These are phyloP conservation scores for Citrullus mucosospermus DNA, from an alignment of 306 rosid species.

Conservation along the genomic window DNA sequence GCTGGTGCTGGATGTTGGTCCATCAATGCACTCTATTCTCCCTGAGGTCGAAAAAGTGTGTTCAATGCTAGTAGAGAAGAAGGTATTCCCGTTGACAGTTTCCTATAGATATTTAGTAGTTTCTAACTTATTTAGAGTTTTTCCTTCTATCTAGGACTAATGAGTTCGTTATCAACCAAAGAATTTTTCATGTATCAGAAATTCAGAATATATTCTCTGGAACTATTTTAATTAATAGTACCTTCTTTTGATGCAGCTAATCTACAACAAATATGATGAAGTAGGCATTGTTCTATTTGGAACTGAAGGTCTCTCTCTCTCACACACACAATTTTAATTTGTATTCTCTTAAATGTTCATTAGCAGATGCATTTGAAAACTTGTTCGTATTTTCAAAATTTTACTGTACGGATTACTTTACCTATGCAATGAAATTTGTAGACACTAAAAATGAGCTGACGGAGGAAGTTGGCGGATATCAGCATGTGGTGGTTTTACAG, in stretches of 20 bases:
- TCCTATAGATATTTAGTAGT: neutral
- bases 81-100: slow-evolving; percentile 25
- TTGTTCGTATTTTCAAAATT: neutral
- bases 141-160: neutral
- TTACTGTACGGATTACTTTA: neutral
- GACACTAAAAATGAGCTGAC: slow-evolving; percentile 75
- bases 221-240: neutral
- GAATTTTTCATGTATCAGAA: neutral
- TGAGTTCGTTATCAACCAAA: neutral
- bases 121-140: neutral
- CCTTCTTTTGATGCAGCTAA: slow-evolving; percentile 35
- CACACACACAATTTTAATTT: no score
- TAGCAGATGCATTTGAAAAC: neutral
- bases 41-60: slow-evolving; percentile 64
- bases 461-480: slow-evolving; percentile 78
- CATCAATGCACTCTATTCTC: slow-evolving; percentile 69
- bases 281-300: slow-evolving; percentile 77
- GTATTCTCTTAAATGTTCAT: neutral
- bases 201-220: neutral
- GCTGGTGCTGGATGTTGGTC: slow-evolving; percentile 84
- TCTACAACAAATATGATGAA: slow-evolving; percentile 49
- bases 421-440: slow-evolving; percentile 18
- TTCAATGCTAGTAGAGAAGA: slow-evolving; percentile 60
- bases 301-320: slow-evolving; percentile 36
- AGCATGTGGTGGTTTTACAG: slow-evolving; percentile 61